Base-by-base conservation (phyloP, 306 rosid species). In the Pterocarpus santalinus region DNA sequence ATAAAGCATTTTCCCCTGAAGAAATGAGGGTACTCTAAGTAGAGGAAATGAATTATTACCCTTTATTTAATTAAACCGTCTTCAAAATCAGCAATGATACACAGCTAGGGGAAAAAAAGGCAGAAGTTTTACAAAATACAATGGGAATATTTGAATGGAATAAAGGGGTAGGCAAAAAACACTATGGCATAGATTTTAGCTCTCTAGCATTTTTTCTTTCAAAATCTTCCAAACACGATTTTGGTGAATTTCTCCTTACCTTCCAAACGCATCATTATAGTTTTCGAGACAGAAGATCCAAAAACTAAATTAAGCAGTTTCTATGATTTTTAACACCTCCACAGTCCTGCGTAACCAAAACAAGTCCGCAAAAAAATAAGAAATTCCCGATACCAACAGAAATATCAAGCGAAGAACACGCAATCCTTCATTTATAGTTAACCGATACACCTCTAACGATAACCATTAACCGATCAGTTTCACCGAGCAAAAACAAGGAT, bases 201-300 rank as follows among this genome's bases (percentile, higher is more conserved):
- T 0, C 17, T 3, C 2, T 13, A 51, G 57, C 22, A 4, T 3
- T 51, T 51, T 51, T 14, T 17, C 7, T n/a, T n/a, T 14, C 15
- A 3, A 43, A 10, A 43, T 6, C 47, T 43, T 43, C 16, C 13
- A 47, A 51, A 49, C 55, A 11, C 9, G 55, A 49, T 11, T 49
- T 49, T 5, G 55, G n/a, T 13, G 55, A 49, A 49, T 12, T 3
- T 12, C 55, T n/a, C 55, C 55, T 49, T 49, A n/a, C 55, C 55
- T 8, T 49, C 55, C 55, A 13, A 49, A 49, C 15, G 14, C 53
- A 47, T 2, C 53, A 47, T 47, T 47, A 12, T 64, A 64, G 33
- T 7, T 73, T 58, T 58, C 8, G 56, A 74, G 14, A 61, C 56
- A 8, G 44, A 44, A 75, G 64, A 74, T 15, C 44, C 33, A 4